phyloP scores from a whole-genome alignment of 1,284 basidiomycete genomes.

The Coniferiporia sulphurascens region DNA sequence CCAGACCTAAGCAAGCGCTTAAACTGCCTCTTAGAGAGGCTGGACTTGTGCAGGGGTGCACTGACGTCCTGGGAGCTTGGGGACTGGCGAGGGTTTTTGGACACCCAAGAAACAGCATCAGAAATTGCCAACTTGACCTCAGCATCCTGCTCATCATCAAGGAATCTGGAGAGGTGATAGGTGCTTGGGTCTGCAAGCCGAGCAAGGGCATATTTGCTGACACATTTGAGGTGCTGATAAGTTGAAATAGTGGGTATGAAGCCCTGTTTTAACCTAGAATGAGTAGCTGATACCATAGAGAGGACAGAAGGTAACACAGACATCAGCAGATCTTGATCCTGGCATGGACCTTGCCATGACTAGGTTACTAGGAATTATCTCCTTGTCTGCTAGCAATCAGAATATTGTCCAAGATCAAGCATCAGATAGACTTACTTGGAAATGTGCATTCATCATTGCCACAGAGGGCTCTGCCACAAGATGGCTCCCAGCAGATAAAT shows the following conservation, averaged over 20 bases:
- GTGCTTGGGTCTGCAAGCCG: neutral
- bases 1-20: neutral
- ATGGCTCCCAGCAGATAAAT: neutral
- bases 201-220: neutral
- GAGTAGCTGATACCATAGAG: neutral
- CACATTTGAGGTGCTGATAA: neutral
- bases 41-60: neutral
- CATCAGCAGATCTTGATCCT: neutral
- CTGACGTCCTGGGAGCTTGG: neutral
- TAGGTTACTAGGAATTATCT: neutral
- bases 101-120: neutral
- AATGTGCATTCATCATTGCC: neutral
- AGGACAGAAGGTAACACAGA: neutral
- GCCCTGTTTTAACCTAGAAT: neutral
- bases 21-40: neutral
- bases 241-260: neutral
- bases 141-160: neutral
- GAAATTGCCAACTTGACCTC: neutral
- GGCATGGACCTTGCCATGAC: neutral
- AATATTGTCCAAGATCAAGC: neutral
- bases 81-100: neutral
- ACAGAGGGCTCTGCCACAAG: neutral
- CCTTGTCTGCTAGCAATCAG: neutral
- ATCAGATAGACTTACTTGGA: neutral
- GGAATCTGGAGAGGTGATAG: neutral